Conservation (phyloP, 2,329 filamentous ascomycete genomes). For the Sclerotinia sclerotiorum region DNA sequence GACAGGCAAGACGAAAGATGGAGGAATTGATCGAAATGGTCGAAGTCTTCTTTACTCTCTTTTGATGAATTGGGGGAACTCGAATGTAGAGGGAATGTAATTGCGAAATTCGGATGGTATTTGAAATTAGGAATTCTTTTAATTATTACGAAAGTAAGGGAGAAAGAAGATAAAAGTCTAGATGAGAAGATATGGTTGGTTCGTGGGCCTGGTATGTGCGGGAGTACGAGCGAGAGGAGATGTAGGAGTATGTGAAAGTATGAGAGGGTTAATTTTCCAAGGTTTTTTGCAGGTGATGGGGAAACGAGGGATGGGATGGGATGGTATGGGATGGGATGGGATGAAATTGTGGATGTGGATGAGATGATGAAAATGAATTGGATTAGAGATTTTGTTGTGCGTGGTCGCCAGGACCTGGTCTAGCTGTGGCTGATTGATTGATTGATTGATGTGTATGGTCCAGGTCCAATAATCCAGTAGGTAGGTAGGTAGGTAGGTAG, state of each 20-base stretch:
- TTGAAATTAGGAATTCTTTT: conserved; percentile 19
- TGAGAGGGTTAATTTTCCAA: background rate
- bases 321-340: background rate
- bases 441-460: background rate
- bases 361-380: background rate
- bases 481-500: no score
- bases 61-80: background rate
- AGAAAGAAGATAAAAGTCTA: conserved; percentile 11
- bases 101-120: background rate
- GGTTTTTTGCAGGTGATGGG: background rate
- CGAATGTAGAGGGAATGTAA: conserved; percentile 14
- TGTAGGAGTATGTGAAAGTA: background rate
- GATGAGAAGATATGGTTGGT: conserved; percentile 20
- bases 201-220: conserved; percentile 11
- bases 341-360: no score
- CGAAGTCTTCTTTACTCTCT: background rate
- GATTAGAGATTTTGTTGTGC: background rate
- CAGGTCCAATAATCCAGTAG: no score
- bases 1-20: conserved; percentile 10
- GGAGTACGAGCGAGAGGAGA: background rate
- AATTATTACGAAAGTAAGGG: conserved; percentile 22
- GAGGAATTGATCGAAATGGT: background rate
- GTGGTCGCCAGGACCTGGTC: background rate
- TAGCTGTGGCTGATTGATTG: background rate
- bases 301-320: background rate